A percentile compares a stretch with the other conserved stretches of the same genome.
Evolutionary conservation across 2,329 filamentous ascomycete species (phyloP).

Genomic region (Aspergillus fumigatiaffinis): DNA sequence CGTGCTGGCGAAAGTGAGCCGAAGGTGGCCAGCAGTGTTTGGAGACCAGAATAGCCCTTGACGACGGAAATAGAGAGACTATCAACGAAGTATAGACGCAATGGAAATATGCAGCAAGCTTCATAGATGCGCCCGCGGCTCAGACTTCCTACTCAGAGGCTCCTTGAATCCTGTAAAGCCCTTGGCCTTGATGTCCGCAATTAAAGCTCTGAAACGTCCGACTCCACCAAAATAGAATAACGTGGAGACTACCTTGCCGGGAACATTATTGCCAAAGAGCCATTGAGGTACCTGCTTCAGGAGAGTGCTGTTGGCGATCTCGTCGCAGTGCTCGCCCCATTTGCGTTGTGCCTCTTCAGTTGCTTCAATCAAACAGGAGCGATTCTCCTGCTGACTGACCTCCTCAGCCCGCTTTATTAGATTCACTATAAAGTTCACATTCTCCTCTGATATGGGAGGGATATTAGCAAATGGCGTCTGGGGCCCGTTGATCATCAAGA

Average conservation of each 20-base stretch:
- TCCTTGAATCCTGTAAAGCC: constrained; percentile 4
- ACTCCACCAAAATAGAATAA: constrained; percentile 6
- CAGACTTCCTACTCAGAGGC: not conserved
- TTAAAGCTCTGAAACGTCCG: not conserved
- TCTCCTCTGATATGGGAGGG: constrained; percentile 28
- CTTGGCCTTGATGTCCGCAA: constrained; percentile 1
- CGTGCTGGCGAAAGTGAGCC: not conserved
- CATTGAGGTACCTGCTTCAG: constrained; percentile 6
- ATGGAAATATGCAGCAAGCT: not conserved
- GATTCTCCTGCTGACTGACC: not conserved
- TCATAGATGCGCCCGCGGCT: not conserved
- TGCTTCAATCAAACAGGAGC: constrained; percentile 7
- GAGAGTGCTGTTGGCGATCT: not conserved
- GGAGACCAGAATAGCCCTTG: not conserved
- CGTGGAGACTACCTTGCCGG: constrained; percentile 16
- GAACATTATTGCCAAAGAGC: constrained; percentile 11
- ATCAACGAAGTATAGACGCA: not conserved
- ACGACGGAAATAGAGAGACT: not conserved
- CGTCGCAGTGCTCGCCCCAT: constrained; percentile 2
- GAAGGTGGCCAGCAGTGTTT: not conserved
- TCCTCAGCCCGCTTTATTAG: constrained; percentile 2
- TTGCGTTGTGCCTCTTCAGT: not conserved
- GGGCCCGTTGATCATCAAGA: constrained; percentile 42
- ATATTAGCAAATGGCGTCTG: constrained; percentile 33
- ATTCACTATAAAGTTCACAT: constrained; percentile 20